These are phyloP conservation scores for Liriodendron chinense DNA, from an alignment of 164 flowering plant genomes.

Conservation along the genomic window DNA sequence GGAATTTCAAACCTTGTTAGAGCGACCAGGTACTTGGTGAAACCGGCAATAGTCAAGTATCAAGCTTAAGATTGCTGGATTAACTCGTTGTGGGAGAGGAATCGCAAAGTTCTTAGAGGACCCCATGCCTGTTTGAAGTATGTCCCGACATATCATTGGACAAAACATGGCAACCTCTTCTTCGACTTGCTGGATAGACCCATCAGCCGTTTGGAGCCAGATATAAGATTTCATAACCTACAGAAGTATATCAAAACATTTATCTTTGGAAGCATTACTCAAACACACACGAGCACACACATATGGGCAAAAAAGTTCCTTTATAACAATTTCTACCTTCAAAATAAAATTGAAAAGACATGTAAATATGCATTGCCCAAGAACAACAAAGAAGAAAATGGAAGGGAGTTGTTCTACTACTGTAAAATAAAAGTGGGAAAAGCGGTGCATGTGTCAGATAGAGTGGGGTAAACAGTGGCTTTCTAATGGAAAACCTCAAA, in stretches of 20 bases:
- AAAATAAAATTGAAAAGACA: no score
- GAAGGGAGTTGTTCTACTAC: neutral
- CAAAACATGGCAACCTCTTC: constrained; percentile 93
- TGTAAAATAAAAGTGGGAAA: neutral
- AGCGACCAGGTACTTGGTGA: constrained; percentile 88
- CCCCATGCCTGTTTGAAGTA: constrained; percentile 72
- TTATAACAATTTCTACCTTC: no score
- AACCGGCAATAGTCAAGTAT: constrained; percentile 91
- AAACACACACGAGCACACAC: neutral
- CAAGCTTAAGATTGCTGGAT: constrained; percentile 62
- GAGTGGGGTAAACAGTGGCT: no score
- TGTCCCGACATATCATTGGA: constrained; percentile 78
- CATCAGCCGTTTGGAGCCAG: constrained; percentile 94
- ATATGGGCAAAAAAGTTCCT: neutral
- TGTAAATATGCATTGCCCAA: neutral
- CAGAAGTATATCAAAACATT: neutral
- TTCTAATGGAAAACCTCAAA: neutral
- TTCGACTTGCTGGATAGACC: constrained; percentile 92
- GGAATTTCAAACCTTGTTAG: constrained; percentile 64
- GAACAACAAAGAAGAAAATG: neutral
- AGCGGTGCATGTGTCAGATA: neutral
- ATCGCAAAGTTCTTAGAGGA: constrained; percentile 80
- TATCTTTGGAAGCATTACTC: neutral
- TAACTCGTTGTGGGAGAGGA: constrained; percentile 79
- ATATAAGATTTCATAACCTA: constrained; percentile 83